Conservation (phyloP, 192 early-diverging fungal species). For the Podochytrium sp. region DNA sequence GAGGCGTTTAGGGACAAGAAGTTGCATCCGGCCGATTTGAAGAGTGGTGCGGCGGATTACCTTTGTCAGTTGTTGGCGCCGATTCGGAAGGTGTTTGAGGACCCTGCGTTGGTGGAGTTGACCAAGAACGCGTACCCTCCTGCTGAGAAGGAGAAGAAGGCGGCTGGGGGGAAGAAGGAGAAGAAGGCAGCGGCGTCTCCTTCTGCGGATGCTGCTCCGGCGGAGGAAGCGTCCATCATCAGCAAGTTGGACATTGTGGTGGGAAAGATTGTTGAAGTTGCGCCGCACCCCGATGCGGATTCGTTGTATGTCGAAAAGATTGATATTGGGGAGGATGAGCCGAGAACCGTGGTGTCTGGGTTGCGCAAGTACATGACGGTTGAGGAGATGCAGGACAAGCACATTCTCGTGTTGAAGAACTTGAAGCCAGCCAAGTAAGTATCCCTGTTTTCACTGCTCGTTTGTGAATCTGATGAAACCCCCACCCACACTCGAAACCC, state of each 20-base stretch:
- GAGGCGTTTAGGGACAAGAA: slow-evolving; percentile 84
- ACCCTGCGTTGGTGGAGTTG: slow-evolving; percentile 72
- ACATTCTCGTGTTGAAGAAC: slow-evolving; percentile 78
- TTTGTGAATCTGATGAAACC: neutral
- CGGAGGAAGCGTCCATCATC: slow-evolving; percentile 45
- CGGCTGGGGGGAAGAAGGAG: neutral
- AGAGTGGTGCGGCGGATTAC: slow-evolving; percentile 79
- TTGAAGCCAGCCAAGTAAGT: slow-evolving; percentile 83
- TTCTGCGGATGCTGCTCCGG: neutral
- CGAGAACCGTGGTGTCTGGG: slow-evolving; percentile 88
- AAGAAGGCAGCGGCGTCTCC: neutral
- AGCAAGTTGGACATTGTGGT: slow-evolving; percentile 93
- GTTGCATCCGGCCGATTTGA: slow-evolving; percentile 94
- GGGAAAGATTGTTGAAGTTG: slow-evolving; percentile 79
- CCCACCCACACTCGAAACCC: neutral
- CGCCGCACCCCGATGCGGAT: slow-evolving; percentile 95
- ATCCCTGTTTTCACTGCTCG: neutral
- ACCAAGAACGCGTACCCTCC: slow-evolving; percentile 85
- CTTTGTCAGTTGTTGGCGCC: slow-evolving; percentile 89
- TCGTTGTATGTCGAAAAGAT: slow-evolving; percentile 95
- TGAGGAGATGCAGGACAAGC: slow-evolving; percentile 75
- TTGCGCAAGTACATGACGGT: slow-evolving; percentile 89
- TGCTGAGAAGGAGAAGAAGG: slow-evolving; percentile 32
- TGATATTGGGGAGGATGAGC: slow-evolving; percentile 85
- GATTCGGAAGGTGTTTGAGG: slow-evolving; percentile 75